Percentiles rank a stretch among this genome's conserved stretches.
Evolutionary conservation across 345 rosid species (phyloP).

Genomic region (Bruguiera gymnorhiza): DNA sequence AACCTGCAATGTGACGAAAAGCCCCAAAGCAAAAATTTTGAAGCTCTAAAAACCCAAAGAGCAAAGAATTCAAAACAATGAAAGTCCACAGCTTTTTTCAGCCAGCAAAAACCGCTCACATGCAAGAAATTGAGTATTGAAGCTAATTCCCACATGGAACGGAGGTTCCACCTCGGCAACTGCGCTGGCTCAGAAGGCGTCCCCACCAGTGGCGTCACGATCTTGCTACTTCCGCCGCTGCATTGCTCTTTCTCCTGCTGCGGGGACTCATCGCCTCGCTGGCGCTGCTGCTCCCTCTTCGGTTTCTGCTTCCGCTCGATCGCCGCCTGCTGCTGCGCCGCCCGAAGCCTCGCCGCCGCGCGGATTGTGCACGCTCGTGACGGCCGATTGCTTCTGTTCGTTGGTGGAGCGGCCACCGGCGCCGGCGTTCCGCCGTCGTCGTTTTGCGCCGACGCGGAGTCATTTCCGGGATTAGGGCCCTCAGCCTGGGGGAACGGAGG

Average conservation of each 20-base stretch:
- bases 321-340: constrained; percentile 49
- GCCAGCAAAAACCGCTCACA: constrained; percentile 47
- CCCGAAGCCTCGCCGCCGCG: constrained; percentile 72
- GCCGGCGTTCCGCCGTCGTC: constrained; percentile 12
- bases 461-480: constrained; percentile 27
- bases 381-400: constrained; percentile 69
- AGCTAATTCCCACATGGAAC: constrained; percentile 98
- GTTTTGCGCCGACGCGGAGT: constrained; percentile 15
- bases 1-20: constrained; percentile 43
- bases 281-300: constrained; percentile 41
- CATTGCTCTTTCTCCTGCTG: constrained; percentile 45
- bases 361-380: constrained; percentile 94
- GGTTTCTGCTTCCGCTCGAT: constrained; percentile 58
- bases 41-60: constrained; percentile 12
- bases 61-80: not conserved
- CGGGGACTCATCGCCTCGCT: constrained; percentile 31
- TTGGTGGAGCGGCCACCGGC: constrained; percentile 22
- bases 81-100: constrained; percentile 17
- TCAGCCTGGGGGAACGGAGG: constrained; percentile 32
- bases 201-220: constrained; percentile 70
- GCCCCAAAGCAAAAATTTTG: not conserved
- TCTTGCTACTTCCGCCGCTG: constrained; percentile 45
- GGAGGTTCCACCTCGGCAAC: constrained; percentile 90
- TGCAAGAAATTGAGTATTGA: constrained; percentile 94
- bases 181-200: constrained; percentile 68